phyloP scores from a whole-genome alignment of 495 filamentous ascomycete species.

The Xylaria castorea region DNA sequence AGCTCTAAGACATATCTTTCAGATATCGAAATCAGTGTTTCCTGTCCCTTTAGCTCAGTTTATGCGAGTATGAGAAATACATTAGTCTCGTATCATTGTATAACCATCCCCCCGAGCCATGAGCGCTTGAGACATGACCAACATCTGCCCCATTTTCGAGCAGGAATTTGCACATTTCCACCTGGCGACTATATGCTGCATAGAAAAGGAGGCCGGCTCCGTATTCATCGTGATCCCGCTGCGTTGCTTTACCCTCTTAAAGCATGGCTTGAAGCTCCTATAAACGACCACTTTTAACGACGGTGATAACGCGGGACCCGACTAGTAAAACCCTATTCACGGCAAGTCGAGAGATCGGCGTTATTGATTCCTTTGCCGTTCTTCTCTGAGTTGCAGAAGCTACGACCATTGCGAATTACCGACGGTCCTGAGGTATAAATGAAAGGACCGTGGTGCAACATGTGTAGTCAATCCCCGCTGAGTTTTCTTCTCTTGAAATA shows the following conservation, averaged over 20 bases:
- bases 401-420: constrained; percentile 2
- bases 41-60: background rate
- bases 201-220: constrained; percentile 3
- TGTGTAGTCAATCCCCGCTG: background rate
- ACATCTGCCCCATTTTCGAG: background rate
- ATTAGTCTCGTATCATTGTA: background rate
- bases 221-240: background rate
- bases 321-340: background rate
- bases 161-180: constrained; percentile 1
- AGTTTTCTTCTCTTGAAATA: background rate
- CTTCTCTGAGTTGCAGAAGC: background rate
- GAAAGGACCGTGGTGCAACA: background rate
- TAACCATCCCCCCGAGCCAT: background rate
- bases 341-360: background rate
- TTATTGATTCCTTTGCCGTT: no score
- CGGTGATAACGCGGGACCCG: background rate
- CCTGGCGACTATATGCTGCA: background rate
- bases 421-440: background rate
- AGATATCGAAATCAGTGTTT: background rate
- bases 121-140: background rate
- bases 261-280: background rate
- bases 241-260: background rate
- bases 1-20: background rate
- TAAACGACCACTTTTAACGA: background rate
- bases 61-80: background rate